These are phyloP conservation scores for Zygoascus tannicola DNA, from an alignment of 805 yeast species.

Conservation along the genomic window DNA sequence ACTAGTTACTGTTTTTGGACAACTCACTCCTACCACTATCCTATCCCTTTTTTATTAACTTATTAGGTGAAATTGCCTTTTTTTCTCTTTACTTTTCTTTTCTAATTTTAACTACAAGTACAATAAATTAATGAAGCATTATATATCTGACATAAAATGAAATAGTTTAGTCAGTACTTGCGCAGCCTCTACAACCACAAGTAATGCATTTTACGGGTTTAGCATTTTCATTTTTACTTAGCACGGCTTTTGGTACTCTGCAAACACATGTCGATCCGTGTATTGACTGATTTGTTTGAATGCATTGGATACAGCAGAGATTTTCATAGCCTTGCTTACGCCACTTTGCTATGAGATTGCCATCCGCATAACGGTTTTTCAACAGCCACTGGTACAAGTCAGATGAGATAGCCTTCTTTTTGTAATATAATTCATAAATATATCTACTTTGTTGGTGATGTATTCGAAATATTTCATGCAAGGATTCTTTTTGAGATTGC, in stretches of 20 bases:
- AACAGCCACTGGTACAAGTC: constrained; percentile 69
- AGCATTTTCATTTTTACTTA: constrained; percentile 16
- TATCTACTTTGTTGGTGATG: constrained; percentile 70
- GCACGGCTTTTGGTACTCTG: constrained; percentile 62
- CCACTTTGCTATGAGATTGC: constrained; percentile 73
- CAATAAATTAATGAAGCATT: not conserved
- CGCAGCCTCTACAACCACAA: constrained; percentile 83
- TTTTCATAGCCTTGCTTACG: constrained; percentile 78
- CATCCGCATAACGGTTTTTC: constrained; percentile 57
- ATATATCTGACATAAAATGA: not conserved
- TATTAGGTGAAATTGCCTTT: no score
- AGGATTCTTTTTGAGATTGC: constrained; percentile 41
- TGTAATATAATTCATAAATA: constrained; percentile 63
- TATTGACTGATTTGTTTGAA: constrained; percentile 50
- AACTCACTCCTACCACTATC: no score
- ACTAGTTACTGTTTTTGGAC: not conserved
- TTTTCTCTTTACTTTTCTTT: not conserved
- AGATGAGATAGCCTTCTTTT: constrained; percentile 53
- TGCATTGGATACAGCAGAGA: constrained; percentile 75
- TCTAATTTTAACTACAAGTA: constrained; percentile 1
- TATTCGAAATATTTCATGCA: constrained; percentile 65
- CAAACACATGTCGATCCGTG: constrained; percentile 73
- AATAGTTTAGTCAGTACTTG: constrained; percentile 57
- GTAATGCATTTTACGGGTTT: constrained; percentile 53
- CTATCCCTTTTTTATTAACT: no score